Evolutionary conservation across 176 grass and related monocot genomes (phyloP), one percentile per base, ranked within the genome.

Genomic region (Ampelocalamus luodianensis): DNA sequence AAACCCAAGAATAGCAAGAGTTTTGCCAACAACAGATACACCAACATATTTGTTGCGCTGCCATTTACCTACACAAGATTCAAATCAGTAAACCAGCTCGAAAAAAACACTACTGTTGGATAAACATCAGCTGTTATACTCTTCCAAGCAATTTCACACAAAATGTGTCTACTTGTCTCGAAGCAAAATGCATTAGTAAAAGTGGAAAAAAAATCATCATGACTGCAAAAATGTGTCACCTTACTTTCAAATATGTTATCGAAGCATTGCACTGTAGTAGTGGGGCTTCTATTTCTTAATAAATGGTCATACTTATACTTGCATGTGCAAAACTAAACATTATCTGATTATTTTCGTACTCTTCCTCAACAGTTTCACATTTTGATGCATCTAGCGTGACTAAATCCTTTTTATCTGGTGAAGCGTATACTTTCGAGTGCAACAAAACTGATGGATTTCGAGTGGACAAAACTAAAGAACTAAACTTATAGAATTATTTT

Each of bases 21-120:
- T 97, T 86, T 97, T 97, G 1, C 91, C 91, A 37, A 97, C 94
- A 65, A 97, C 87, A 38, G 94, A 97, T 2, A 94, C 94, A 63
- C 94, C 94, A 13, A 97, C 94, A 61, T 94, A 97, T 72, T 94
- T 97, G 83, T 88, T 97, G 37, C 94, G 90, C 76, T 40, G 71
- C 94, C 94, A 97, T 90, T 88, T 82, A 71, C 94, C 94, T 97
- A 26, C 3, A 59, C 0, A 51, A 78, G 51, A 76, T 48, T 45
- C 8, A 44, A 56, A 43, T 86, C 63, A 86, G 53, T 11, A 77
- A 77, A 71, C 20, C 18, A 22, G 13, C 7, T 56, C 45, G 0
- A 23, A n/a, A 17, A 17, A 62, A 80, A 80, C 29, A 65, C 11
- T 10, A 34, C 32, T 71, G 53, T 4, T 24, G 18, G 43, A 64